Evolutionary conservation across 495 filamentous ascomycete genomes (phyloP), one percentile per base, ranked within the genome.

Genomic region (Daldinia decipiens): DNA sequence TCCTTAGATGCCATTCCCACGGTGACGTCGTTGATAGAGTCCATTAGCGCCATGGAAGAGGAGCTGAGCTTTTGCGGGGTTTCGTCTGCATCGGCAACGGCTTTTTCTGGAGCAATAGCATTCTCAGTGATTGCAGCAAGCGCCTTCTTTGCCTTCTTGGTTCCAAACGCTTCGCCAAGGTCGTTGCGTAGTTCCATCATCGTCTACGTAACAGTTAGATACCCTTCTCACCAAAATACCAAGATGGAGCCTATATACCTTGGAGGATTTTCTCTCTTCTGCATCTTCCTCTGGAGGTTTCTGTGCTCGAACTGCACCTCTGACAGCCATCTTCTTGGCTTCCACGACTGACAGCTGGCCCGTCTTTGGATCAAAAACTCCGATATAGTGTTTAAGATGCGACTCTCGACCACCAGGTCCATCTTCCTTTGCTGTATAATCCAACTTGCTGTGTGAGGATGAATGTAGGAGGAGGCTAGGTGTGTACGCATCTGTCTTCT

Each of bases 101-200:
- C 80, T 45, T 85, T 76, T 59, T 66, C 58, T 39, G 79, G 78
- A 17, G 78, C 73, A 66, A 97, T 93, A 40, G 92, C 91, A 70
- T 97, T 97, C 75, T 92, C 88, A 24, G 92, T 90, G 55, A 91
- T 81, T 34, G 90, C 89, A 27, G 86, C 87, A 65, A 95, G 88
- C 1, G 91, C 91, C 80, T 97, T 97, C 83, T 91, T 91, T 2
- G 96, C 89, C 81, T 96, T 96, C 82, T 93, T 96, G 36, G 93
- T 97, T 70, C 95, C 96, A 81, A 99, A 99, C 54, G 90, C 89
- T 73, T 93, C 87, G 67, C 93, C 95, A 5, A 99, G 90, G 38
- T 88, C 87, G 50, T 87, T 89, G 67, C 87, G 87, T 75, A 84
- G 83, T 29, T 87, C 85, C 72, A 85, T 81, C 72, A 86, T 83